These are phyloP conservation scores for Cylindrodendrum hubeiense DNA, from an alignment of 2,329 filamentous ascomycete genomes.

Conservation along the genomic window DNA sequence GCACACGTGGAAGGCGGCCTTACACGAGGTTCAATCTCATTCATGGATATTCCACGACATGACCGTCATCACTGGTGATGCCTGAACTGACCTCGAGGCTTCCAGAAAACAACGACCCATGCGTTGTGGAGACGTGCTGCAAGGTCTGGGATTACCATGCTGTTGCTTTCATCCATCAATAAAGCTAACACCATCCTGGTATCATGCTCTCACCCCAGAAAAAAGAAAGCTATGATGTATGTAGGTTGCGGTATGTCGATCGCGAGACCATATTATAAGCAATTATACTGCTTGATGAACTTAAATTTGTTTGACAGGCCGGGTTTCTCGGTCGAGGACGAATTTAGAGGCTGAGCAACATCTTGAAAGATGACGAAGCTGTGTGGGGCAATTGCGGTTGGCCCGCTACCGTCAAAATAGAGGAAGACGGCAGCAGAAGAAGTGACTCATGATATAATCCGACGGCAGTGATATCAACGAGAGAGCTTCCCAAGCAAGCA, in stretches of 20 bases:
- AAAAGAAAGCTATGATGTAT: conserved; percentile 2
- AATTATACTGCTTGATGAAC: neutral
- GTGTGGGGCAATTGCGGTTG: neutral
- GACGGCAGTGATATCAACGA: neutral
- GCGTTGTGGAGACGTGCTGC: conserved; percentile 10
- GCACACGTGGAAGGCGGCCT: neutral
- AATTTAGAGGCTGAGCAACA: neutral
- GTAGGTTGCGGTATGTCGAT: conserved; percentile 18
- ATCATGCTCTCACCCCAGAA: conserved; percentile 10
- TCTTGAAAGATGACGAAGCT: neutral
- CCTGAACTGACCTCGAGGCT: neutral
- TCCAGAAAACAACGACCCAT: conserved; percentile 15
- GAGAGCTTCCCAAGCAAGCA: neutral
- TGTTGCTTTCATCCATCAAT: conserved; percentile 8
- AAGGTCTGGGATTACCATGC: neutral
- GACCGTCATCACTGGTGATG: neutral
- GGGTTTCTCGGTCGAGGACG: neutral
- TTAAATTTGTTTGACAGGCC: conserved; percentile 4
- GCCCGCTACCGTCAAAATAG: neutral
- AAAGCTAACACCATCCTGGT: conserved; percentile 15
- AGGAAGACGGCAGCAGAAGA: neutral
- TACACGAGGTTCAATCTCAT: neutral
- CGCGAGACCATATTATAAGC: neutral
- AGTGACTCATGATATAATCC: neutral
- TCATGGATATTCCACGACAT: neutral